Evolutionary conservation across 768 basidiomycete species (phyloP), one percentile per base, ranked within the genome.

Genomic region (Leucogyrophana mollusca): DNA sequence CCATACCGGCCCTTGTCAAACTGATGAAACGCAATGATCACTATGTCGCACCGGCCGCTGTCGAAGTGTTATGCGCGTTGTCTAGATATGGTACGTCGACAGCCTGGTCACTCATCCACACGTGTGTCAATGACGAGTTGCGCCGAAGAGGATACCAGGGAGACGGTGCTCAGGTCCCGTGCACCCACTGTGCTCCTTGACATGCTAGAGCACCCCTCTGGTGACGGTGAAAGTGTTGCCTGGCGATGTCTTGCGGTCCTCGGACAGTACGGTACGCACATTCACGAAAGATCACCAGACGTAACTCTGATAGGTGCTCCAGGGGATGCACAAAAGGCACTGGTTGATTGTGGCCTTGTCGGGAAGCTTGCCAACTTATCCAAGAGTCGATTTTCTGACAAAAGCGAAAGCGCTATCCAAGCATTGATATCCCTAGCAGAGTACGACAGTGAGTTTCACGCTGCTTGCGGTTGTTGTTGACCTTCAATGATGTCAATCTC

Each of bases 41-140:
- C 35, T 61, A 59, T 25, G 62, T 64, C 6, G 51, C 62, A 16
- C 61, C 61, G 1, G 57, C 57, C 13, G 64, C 64, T 9, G 53
- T 46, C 3, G 59, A 53, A 14, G 55, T 58, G 1, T 47, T 64
- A 18, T 59, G 61, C 16, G 49, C 52, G 14, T 49, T 64, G 17
- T 57, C 56, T 21, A 56, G 65, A n/a, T 43, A 63, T 64, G 23
- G 16, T 14, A 2, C 11, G 5, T 9, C 13, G 4, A 14, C 18
- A 42, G 46, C 13, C 34, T 23, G 9, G 7, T 16, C 5, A 17
- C 7, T 16, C 2, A 23, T 27, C 21, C 17, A 8, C 5, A 25
- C 8, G 17, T 3, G 9, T 24, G 6, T 41, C 20, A 7, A 30
- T 52, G 39, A 63, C 25, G 27, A n/a, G 9, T 16, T 1, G 4